A percentile compares a stretch with the other conserved stretches of the same genome.
Conservation (phyloP, 169 alveolate species). For the Cryptosporidium sp. region DNA sequence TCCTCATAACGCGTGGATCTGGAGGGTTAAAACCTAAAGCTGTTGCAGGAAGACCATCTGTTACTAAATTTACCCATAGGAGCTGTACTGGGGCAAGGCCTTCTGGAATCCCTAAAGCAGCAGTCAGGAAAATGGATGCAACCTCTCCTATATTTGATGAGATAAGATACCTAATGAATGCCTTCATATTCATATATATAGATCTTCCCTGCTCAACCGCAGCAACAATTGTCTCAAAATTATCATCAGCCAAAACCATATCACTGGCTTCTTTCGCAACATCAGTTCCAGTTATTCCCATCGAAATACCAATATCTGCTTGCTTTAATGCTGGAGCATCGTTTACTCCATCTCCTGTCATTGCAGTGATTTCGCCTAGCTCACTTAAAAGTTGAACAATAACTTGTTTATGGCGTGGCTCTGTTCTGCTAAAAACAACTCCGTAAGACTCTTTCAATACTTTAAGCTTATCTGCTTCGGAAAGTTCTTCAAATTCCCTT, state of each 20-base stretch:
- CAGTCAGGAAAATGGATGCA: constrained; percentile 98
- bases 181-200: constrained; percentile 98
- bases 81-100: constrained; percentile 98
- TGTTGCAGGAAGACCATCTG: constrained; percentile 99
- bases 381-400: constrained; percentile 94
- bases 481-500: constrained; percentile 91
- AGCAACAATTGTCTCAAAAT: constrained; percentile 97
- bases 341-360: constrained; percentile 99
- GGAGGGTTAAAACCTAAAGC: constrained; percentile 99
- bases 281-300: constrained; percentile 99
- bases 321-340: constrained; percentile 99
- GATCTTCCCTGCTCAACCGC: constrained; percentile 99
- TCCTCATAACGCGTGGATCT: constrained; percentile 96
- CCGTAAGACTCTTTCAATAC: constrained; percentile 89
- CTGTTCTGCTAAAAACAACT: constrained; percentile 98
- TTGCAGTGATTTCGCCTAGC: constrained; percentile 95
- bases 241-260: constrained; percentile 99
- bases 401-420: constrained; percentile 98
- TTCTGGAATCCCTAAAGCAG: constrained; percentile 97
- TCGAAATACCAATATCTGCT: constrained; percentile 98
- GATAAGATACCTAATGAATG: constrained; percentile 96
- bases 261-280: constrained; percentile 99
- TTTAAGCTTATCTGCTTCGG: constrained; percentile 83
- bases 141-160: constrained; percentile 99
- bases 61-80: constrained; percentile 99